These are phyloP conservation scores for Drechslerella dactyloides DNA, from an alignment of 2,329 filamentous ascomycete species.

Conservation along the genomic window DNA sequence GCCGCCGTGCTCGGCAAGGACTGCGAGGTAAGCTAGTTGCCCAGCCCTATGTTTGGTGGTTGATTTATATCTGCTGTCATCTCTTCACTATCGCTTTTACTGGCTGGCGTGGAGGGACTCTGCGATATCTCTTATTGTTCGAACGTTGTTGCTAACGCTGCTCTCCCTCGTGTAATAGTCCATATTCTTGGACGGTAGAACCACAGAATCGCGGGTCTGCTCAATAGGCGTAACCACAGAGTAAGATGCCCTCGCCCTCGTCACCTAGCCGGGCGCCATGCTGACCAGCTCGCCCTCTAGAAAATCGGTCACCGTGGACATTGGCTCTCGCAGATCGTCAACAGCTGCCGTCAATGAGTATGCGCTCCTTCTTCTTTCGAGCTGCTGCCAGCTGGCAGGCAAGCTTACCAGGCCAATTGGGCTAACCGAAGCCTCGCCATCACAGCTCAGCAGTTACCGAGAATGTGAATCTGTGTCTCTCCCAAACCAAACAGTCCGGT, in stretches of 20 bases:
- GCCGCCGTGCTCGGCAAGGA: conserved; percentile 43
- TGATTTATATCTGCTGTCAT: conserved; percentile 8
- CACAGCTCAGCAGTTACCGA: conserved; percentile 40
- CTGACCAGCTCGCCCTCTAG: conserved; percentile 12
- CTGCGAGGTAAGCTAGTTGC: conserved; percentile 34
- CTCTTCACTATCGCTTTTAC: conserved; percentile 1
- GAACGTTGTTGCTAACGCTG: conserved; percentile 10
- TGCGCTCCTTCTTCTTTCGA: conserved; percentile 4
- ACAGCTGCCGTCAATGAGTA: conserved; percentile 41
- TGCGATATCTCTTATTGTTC: not conserved
- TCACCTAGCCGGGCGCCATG: not conserved
- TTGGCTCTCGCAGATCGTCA: conserved; percentile 32
- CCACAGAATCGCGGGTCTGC: conserved; percentile 46
- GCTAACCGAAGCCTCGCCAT: conserved; percentile 22
- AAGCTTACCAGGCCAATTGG: conserved; percentile 14
- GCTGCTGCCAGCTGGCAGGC: conserved; percentile 5
- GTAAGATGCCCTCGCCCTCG: conserved; percentile 14
- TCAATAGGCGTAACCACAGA: conserved; percentile 51
- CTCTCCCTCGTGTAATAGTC: conserved; percentile 14
- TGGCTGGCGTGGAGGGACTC: not conserved
- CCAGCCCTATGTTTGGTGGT: conserved; percentile 1
- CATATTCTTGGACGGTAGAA: conserved; percentile 45
- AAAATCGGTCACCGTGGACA: conserved; percentile 48
- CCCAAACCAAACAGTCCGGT: conserved; percentile 50
- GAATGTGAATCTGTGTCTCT: conserved; percentile 51